phyloP scores from a whole-genome alignment of 495 filamentous ascomycete species.

The Aspergillus mulundensis region DNA sequence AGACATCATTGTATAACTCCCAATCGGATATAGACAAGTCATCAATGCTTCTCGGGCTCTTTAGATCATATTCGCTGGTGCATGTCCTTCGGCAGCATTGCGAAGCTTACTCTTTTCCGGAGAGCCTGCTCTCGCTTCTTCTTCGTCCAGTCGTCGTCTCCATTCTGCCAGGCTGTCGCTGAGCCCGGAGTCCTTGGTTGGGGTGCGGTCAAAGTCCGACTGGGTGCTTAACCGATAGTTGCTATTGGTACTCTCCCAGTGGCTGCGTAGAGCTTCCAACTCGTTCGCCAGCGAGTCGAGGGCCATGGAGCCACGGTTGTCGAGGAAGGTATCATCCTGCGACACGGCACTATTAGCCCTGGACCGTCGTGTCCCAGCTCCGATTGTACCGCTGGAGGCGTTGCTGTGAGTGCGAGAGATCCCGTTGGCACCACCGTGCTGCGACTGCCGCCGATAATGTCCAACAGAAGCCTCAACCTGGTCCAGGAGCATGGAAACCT shows the following conservation, averaged over 20 bases:
- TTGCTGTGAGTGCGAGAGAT: constrained; percentile 43
- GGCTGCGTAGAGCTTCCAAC: constrained; percentile 78
- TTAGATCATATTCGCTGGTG: constrained; percentile 39
- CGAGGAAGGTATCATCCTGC: constrained; percentile 59
- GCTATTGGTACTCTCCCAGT: constrained; percentile 95
- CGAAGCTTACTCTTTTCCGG: constrained; percentile 28
- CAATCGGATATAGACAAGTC: constrained; percentile 17
- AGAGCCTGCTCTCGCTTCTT: constrained; percentile 40
- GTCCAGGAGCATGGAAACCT: constrained; percentile 86
- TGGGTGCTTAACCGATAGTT: constrained; percentile 81
- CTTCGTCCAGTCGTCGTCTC: constrained; percentile 67
- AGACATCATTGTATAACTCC: constrained; percentile 12
- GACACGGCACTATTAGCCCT: constrained; percentile 43
- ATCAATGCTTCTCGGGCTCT: constrained; percentile 9
- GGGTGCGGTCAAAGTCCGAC: constrained; percentile 77
- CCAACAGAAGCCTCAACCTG: constrained; percentile 91
- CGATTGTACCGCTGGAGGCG: constrained; percentile 40
- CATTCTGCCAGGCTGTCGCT: constrained; percentile 70
- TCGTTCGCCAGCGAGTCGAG: constrained; percentile 89
- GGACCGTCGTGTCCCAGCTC: constrained; percentile 27
- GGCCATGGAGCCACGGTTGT: constrained; percentile 74
- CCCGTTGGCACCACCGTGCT: constrained; percentile 42
- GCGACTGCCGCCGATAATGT: constrained; percentile 83
- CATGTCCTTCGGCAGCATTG: constrained; percentile 18
- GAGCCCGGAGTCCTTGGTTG: constrained; percentile 52